Conservation (phyloP, 345 rosid species). For the Chamaenerion angustifolium region DNA sequence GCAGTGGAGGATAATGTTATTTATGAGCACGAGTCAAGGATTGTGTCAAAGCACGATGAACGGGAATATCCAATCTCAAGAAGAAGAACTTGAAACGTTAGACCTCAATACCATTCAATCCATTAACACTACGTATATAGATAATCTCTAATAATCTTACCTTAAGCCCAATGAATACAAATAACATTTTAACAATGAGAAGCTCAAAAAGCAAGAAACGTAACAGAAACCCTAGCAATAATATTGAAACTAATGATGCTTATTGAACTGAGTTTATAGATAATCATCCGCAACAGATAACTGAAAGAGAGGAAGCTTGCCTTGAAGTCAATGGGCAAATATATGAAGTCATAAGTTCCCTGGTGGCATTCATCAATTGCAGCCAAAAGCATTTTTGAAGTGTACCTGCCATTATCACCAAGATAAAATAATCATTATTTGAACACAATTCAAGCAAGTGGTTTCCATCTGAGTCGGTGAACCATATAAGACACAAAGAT, state of each 20-base stretch:
- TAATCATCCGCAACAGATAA: background rate
- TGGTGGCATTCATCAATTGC: conserved; percentile 51
- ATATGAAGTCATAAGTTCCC: conserved; percentile 58
- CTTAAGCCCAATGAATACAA: background rate
- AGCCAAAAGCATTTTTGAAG: conserved; percentile 63
- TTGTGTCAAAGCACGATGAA: too few relatives aligned
- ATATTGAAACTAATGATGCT: background rate
- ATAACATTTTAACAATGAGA: background rate
- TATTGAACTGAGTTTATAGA: background rate
- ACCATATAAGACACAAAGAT: too few relatives aligned
- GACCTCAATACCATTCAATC: too few relatives aligned
- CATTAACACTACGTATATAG: too few relatives aligned
- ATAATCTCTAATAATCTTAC: too few relatives aligned
- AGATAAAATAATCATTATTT: too few relatives aligned
- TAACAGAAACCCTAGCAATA: too few relatives aligned
- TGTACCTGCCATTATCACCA: conserved; percentile 34
- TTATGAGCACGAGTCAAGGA: too few relatives aligned
- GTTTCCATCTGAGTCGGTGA: too few relatives aligned
- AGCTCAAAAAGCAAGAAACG: conserved; percentile 1
- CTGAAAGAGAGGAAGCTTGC: conserved; percentile 16
- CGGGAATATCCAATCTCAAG: too few relatives aligned
- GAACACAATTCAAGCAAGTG: background rate
- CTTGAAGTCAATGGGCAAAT: conserved; percentile 69
- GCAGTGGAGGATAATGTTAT: too few relatives aligned
- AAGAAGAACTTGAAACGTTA: too few relatives aligned